Base-by-base conservation (phyloP, 768 basidiomycete species). In the Psilocybe subaeruginosa region DNA sequence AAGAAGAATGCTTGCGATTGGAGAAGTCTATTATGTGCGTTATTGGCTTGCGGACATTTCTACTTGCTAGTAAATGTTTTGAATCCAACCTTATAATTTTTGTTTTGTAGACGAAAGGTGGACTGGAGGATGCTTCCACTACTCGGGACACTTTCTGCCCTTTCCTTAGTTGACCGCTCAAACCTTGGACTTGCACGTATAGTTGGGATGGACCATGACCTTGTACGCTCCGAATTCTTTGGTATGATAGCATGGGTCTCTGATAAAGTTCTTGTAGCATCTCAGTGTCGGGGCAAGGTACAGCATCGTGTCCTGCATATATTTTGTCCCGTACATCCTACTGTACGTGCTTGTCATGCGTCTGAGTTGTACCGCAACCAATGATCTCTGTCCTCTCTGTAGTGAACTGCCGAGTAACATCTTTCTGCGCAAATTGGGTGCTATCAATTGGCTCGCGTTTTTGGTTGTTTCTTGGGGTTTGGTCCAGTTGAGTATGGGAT, bases 321-420 rank as follows among this genome's bases (percentile, higher is more conserved):
- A 80, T 63, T 82, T 82, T 65, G 62, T 81, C 12, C 82, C 82
- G n/a, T 81, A 80, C 63, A 78, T 80, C 53, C 54, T 82, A 23
- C 70, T 81, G 82, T 82, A 56, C 59, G 80, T 72, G 27, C 16
- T 52, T n/a, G 3, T 27, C 35, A 35, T 9, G 27, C 64, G 29
- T 31, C 54, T 65, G 43, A 47, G 33, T 29, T 23, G 23, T 23
- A 23, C 23, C 23, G 23, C 23, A 23, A 23, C 23, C 23, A 23
- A 23, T 2, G 23, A 23, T 23, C 23, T 23, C 23, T 23, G 23
- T 23, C 23, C 23, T 23, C 23, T 23, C 23, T 23, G 23, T 48
- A 64, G 63, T 11, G 55, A 64, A 48, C 49, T 64, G 17, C 62
- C 63, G 14, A 79, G 79, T 67, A 82, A 80, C 60, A 56, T 80